These are phyloP conservation scores for Sisymbrium irio DNA, from an alignment of 345 rosid genomes.

Conservation along the genomic window DNA sequence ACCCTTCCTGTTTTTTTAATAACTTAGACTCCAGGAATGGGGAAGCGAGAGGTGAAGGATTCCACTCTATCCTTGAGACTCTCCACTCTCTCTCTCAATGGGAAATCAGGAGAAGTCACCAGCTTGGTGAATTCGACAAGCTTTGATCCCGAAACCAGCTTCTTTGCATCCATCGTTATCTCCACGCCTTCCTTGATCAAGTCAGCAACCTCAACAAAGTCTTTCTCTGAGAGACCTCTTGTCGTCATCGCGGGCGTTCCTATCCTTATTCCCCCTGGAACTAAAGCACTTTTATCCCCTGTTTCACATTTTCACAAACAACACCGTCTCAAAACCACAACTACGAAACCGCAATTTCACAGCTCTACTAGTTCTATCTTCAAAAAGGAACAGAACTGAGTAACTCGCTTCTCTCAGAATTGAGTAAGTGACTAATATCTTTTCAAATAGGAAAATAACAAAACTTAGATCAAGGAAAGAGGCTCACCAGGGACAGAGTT, in stretches of 20 bases:
- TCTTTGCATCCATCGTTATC: conserved; percentile 65
- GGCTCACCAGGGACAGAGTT: conserved; percentile 84
- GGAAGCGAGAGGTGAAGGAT: conserved; percentile 67
- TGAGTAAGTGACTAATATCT: not conserved
- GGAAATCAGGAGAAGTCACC: conserved; percentile 56
- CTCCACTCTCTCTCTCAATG: conserved; percentile 47
- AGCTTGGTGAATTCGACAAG: conserved; percentile 76
- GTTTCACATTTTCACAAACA: conserved; percentile 12
- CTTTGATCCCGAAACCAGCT: conserved; percentile 55
- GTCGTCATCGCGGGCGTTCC: conserved; percentile 97
- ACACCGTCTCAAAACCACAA: not conserved
- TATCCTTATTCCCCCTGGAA: conserved; percentile 92
- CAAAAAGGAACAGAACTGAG: no score
- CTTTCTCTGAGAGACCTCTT: conserved; percentile 73
- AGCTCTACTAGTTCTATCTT: not conserved
- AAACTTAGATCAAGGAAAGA: not conserved
- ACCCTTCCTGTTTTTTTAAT: conserved; percentile 8
- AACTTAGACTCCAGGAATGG: conserved; percentile 63
- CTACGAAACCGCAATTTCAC: not conserved
- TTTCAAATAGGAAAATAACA: not conserved
- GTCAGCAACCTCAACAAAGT: conserved; percentile 64
- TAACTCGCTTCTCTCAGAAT: not conserved
- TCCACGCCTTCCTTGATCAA: conserved; percentile 84
- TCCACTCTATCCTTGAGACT: conserved; percentile 63
- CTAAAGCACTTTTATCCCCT: conserved; percentile 91